phyloP scores from a whole-genome alignment of 139 green algal genomes.

The Raphidocelis subcapitata region DNA sequence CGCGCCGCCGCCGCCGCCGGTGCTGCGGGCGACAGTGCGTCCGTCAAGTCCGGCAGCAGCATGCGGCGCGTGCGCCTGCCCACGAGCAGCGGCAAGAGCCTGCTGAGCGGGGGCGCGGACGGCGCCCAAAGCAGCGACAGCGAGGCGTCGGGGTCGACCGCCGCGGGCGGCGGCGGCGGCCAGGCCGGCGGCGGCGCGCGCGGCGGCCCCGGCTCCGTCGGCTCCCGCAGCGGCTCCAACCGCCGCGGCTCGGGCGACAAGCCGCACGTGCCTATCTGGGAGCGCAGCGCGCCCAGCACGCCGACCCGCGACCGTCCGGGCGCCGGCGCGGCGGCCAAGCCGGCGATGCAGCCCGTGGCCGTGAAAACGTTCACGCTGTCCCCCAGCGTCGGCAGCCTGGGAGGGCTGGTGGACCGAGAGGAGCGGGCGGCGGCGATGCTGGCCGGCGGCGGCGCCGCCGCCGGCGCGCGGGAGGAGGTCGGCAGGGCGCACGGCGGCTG shows the following conservation, averaged over 20 bases:
- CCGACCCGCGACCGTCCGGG: not conserved
- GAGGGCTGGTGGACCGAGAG: not conserved
- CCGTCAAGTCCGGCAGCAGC: too few relatives aligned
- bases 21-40: too few relatives aligned
- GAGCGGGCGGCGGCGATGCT: not conserved
- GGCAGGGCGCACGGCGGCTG: too few relatives aligned
- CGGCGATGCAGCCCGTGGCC: conserved; percentile 3
- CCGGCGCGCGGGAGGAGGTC: not conserved
- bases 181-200: not conserved
- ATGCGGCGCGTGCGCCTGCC: too few relatives aligned
- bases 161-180: not conserved
- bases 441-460: not conserved
- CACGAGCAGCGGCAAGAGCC: too few relatives aligned
- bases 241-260: conserved; percentile 4
- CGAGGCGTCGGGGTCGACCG: not conserved
- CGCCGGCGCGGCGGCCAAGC: not conserved
- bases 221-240: not conserved
- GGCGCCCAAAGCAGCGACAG: too few relatives aligned
- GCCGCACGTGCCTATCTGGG: conserved; percentile 25
- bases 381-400: conserved; percentile 5
- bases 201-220: too few relatives aligned
- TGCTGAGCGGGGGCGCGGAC: too few relatives aligned
- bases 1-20: too few relatives aligned
- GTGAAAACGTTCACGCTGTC: conserved; percentile 22
- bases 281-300: not conserved